Percentiles rank a stretch among this genome's conserved stretches.
These are phyloP conservation scores for Mycena amicta DNA, from an alignment of 768 basidiomycete genomes.

Conservation along the genomic window DNA sequence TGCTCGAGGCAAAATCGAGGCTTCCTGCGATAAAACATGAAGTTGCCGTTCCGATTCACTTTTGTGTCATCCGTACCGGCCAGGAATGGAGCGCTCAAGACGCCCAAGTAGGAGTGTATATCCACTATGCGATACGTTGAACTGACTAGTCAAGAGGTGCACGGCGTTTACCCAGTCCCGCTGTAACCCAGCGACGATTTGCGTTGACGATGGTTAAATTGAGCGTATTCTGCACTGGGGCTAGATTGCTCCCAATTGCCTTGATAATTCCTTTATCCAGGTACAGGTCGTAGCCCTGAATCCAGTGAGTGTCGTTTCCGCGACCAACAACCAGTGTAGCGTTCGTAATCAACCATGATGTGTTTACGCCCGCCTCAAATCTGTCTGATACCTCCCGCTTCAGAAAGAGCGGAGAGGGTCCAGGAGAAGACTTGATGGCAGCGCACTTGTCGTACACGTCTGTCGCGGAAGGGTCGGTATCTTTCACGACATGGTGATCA, in stretches of 20 bases:
- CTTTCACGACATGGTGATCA: not conserved
- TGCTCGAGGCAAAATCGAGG: conserved; percentile 62
- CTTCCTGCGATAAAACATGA: no score
- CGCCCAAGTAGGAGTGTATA: conserved; percentile 79
- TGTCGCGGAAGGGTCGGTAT: conserved; percentile 18
- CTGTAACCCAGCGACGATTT: conserved; percentile 68
- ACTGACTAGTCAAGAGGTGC: no score
- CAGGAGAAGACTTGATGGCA: conserved; percentile 52
- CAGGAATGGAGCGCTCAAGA: conserved; percentile 64
- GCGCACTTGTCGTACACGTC: conserved; percentile 51
- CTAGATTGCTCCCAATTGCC: conserved; percentile 56
- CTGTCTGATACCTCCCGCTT: conserved; percentile 60
- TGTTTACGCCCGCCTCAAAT: conserved; percentile 63
- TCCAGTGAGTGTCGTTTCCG: conserved; percentile 52
- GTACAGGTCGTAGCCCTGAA: conserved; percentile 67
- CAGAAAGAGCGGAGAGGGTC: conserved; percentile 36
- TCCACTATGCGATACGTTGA: no score
- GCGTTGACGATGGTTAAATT: conserved; percentile 62
- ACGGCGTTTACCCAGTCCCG: conserved; percentile 55
- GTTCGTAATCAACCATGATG: conserved; percentile 67
- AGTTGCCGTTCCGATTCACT: no score
- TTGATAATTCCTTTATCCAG: conserved; percentile 69
- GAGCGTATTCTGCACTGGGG: conserved; percentile 35
- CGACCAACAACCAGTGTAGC: conserved; percentile 68
- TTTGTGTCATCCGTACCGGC: conserved; percentile 37